These are phyloP conservation scores for Suillus fuscotomentosus DNA, from an alignment of 768 basidiomycete genomes.

Conservation along the genomic window DNA sequence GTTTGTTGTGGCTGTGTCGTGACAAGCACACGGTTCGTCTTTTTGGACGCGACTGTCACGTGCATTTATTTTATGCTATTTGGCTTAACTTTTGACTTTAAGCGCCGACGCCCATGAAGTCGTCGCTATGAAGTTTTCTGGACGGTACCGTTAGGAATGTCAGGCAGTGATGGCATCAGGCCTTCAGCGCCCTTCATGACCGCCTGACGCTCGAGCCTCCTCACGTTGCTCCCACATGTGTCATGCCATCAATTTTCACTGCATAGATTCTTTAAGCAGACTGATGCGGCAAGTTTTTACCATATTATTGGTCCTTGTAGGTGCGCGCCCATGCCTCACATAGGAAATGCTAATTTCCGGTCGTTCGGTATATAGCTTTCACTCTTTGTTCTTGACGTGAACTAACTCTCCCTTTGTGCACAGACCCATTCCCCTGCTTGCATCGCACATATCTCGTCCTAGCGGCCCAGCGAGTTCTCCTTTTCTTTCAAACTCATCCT, in stretches of 20 bases:
- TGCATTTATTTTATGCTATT: constrained; percentile 29
- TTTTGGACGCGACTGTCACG: constrained; percentile 31
- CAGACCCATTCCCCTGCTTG: not conserved
- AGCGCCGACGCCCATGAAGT: constrained; percentile 3
- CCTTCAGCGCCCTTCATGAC: not conserved
- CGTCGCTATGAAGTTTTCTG: not conserved
- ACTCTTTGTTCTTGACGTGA: constrained; percentile 2
- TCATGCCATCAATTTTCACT: constrained; percentile 8
- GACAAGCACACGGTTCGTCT: constrained; percentile 28
- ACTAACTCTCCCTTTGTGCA: not conserved
- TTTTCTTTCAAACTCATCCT: not conserved
- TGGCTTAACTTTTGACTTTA: not conserved
- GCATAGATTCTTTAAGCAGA: not conserved
- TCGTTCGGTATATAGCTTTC: constrained; percentile 28
- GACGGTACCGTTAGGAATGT: not conserved
- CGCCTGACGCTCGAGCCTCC: not conserved
- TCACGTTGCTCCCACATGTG: constrained; percentile 9
- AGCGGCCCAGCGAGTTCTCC: not conserved
- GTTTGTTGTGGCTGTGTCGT: not conserved
- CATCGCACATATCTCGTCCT: not conserved
- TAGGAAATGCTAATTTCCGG: constrained; percentile 26
- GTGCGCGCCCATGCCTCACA: constrained; percentile 7
- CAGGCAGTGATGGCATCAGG: not conserved
- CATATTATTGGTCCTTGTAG: constrained; percentile 18
- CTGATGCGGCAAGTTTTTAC: not conserved